Percentiles rank a stretch among this genome's conserved stretches.
Evolutionary conservation across 148 eudicot genomes (phyloP).

Genomic region (Amaranthus hypochondriacus): DNA sequence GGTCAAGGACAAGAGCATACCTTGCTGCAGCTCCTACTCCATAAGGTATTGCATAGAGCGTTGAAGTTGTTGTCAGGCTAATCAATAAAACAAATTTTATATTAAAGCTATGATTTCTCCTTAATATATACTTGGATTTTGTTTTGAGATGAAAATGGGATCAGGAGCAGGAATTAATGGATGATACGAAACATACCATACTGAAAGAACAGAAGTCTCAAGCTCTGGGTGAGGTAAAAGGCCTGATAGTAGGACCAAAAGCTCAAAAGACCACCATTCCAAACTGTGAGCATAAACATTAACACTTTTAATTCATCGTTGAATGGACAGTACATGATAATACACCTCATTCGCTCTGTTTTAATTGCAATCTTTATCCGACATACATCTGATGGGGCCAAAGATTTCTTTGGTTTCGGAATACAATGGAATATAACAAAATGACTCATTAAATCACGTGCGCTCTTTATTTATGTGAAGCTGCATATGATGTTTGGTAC

Average conservation of each 20-base stretch:
- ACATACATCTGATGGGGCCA: too few relatives aligned
- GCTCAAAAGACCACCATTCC: slow-evolving; percentile 80
- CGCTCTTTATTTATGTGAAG: too few relatives aligned
- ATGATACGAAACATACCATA: slow-evolving; percentile 32
- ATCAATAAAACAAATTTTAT: not conserved
- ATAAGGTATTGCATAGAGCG: slow-evolving; percentile 59
- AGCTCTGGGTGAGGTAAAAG: slow-evolving; percentile 67
- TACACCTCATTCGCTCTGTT: too few relatives aligned
- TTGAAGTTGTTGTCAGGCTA: slow-evolving; percentile 51
- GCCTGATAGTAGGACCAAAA: slow-evolving; percentile 66
- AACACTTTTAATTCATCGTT: not conserved
- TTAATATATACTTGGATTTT: not conserved
- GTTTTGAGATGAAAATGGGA: not conserved
- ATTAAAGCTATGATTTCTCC: not conserved
- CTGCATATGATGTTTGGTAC: too few relatives aligned
- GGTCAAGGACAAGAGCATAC: slow-evolving; percentile 20
- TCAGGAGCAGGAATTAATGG: not conserved
- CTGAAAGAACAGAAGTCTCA: slow-evolving; percentile 67
- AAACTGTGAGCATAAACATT: slow-evolving; percentile 34
- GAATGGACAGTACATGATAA: too few relatives aligned
- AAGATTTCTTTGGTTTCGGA: too few relatives aligned
- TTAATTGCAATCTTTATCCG: too few relatives aligned
- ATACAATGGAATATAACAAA: too few relatives aligned
- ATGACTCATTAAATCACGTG: too few relatives aligned
- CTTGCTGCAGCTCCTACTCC: slow-evolving; percentile 66